Evolutionary conservation across 2,329 filamentous ascomycete genomes (phyloP).

Genomic region (Cladosporium phlei): DNA sequence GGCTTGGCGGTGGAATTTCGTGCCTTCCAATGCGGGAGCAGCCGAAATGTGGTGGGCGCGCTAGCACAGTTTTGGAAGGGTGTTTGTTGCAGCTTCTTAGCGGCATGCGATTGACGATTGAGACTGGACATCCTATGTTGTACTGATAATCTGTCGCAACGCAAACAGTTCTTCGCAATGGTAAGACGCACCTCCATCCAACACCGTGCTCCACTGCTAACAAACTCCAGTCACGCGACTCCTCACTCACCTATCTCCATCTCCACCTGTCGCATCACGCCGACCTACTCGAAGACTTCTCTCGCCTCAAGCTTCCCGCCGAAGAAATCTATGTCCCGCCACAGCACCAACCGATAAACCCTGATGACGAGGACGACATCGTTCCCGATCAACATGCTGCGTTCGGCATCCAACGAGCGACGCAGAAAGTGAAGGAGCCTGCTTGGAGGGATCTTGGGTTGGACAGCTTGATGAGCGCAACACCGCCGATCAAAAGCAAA

Average conservation of each 20-base stretch:
- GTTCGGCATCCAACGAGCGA: slow-evolving; percentile 78
- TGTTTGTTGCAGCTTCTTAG: too few relatives aligned
- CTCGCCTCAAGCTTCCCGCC: slow-evolving; percentile 36
- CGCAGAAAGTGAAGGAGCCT: slow-evolving; percentile 64
- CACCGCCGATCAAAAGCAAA: slow-evolving; percentile 39
- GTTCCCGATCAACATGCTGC: slow-evolving; percentile 84
- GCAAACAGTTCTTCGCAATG: too few relatives aligned
- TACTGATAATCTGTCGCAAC: too few relatives aligned
- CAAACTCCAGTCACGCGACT: slow-evolving; percentile 59
- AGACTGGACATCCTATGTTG: not conserved
- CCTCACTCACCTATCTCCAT: slow-evolving; percentile 69
- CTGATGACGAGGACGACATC: slow-evolving; percentile 83
- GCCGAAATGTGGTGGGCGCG: too few relatives aligned
- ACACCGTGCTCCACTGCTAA: not conserved
- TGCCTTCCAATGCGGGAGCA: not conserved
- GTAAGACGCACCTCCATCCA: too few relatives aligned
- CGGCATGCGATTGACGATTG: too few relatives aligned
- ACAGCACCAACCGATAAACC: slow-evolving; percentile 75
- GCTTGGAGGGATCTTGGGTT: slow-evolving; percentile 77
- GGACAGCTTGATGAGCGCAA: slow-evolving; percentile 63
- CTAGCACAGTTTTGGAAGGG: too few relatives aligned
- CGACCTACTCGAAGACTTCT: slow-evolving; percentile 67
- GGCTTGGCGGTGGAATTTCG: slow-evolving; percentile 9
- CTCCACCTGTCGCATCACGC: slow-evolving; percentile 67
- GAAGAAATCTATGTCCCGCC: slow-evolving; percentile 81